phyloP scores from a whole-genome alignment of 768 basidiomycete genomes.

The Phlebiopsis gigantea region DNA sequence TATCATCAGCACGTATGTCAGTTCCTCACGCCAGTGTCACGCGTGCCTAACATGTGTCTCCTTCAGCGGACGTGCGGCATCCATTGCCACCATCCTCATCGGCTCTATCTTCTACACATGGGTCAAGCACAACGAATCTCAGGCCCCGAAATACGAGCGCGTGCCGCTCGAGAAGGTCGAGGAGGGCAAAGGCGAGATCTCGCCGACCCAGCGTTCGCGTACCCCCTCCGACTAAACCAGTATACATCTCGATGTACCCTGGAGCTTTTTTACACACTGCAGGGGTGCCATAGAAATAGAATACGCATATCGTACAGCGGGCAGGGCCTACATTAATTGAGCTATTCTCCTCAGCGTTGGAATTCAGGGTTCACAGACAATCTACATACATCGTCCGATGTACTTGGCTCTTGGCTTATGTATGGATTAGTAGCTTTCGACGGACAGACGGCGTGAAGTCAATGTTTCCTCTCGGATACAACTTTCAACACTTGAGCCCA shows the following conservation, averaged over 20 bases:
- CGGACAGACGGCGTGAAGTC: too few relatives aligned
- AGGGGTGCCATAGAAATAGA: not conserved
- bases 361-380: too few relatives aligned
- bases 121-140: constrained; percentile 74
- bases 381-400: too few relatives aligned
- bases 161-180: constrained; percentile 64
- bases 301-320: not conserved
- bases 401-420: too few relatives aligned
- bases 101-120: constrained; percentile 88
- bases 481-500: too few relatives aligned
- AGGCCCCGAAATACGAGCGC: constrained; percentile 44
- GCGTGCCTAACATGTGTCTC: not conserved
- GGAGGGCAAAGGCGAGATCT: constrained; percentile 30
- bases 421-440: too few relatives aligned
- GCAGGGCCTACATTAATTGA: not conserved
- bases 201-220: constrained; percentile 11
- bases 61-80: constrained; percentile 70
- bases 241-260: not conserved
- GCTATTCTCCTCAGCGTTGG: too few relatives aligned
- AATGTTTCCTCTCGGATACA: too few relatives aligned
- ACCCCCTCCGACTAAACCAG: constrained; percentile 2
- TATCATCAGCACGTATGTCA: constrained; percentile 66
- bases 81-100: constrained; percentile 73
- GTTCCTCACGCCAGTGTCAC: not conserved
- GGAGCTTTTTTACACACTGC: not conserved